Percentiles rank a stretch among this genome's conserved stretches.
These are phyloP conservation scores for Hibiscus syriacus DNA, from an alignment of 345 rosid genomes.

Conservation along the genomic window DNA sequence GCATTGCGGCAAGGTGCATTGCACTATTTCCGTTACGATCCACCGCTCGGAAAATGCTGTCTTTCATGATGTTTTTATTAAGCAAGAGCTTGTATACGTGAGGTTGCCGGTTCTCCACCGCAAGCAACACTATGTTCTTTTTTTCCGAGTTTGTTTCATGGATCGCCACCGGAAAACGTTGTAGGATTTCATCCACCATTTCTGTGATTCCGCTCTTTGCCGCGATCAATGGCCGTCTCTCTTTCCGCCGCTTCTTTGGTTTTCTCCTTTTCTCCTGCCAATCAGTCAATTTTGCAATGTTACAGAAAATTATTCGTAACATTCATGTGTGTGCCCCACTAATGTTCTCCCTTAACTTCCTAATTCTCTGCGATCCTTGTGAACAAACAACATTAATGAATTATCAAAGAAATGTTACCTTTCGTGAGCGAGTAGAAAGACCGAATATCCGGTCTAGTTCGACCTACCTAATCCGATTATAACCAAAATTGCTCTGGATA, in stretches of 20 bases:
- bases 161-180: constrained; percentile 15
- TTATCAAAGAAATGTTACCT: not conserved
- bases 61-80: constrained; percentile 11
- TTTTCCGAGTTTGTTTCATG: constrained; percentile 11
- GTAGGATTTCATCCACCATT: constrained; percentile 16
- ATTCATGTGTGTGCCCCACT: not conserved
- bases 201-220: constrained; percentile 20
- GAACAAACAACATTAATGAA: not conserved
- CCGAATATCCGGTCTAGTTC: not conserved
- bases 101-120: constrained; percentile 48
- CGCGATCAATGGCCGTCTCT: constrained; percentile 19
- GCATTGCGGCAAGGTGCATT: constrained; percentile 42
- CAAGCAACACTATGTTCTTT: constrained; percentile 23
- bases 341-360: constrained; percentile 15
- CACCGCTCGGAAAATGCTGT: constrained; percentile 27
- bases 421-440: not conserved
- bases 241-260: not conserved
- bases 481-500: constrained; percentile 30
- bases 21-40: constrained; percentile 41
- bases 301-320: not conserved
- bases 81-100: constrained; percentile 27
- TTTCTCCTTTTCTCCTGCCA: not conserved
- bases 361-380: constrained; percentile 28
- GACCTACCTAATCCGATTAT: constrained; percentile 34
- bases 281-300: not conserved